phyloP scores from a whole-genome alignment of 345 rosid genomes.

The Moricandia moricandioides region DNA sequence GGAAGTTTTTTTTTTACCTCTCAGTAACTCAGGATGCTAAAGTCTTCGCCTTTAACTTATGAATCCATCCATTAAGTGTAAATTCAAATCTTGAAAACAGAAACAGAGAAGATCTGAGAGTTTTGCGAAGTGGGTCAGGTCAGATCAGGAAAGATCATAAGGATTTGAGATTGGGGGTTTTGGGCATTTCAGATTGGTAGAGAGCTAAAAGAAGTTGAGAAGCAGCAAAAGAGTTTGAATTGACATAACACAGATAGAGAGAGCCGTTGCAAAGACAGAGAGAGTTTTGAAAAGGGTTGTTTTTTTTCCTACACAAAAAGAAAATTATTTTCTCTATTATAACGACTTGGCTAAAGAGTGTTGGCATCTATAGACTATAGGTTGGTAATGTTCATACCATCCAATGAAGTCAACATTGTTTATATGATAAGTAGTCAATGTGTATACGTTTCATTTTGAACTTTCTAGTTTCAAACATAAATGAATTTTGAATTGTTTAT shows the following conservation, averaged over 20 bases:
- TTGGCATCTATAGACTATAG: background rate
- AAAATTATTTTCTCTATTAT: background rate
- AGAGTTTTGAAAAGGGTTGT: slow-evolving; percentile 32
- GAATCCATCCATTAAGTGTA: slow-evolving; percentile 7
- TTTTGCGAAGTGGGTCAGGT: slow-evolving; percentile 5
- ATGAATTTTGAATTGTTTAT: slow-evolving; percentile 20
- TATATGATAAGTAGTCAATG: background rate
- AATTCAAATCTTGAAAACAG: background rate
- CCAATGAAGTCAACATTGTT: background rate
- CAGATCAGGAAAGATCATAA: slow-evolving; percentile 7
- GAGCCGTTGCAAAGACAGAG: slow-evolving; percentile 34
- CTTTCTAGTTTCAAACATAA: slow-evolving; percentile 9
- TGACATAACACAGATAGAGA: slow-evolving; percentile 33
- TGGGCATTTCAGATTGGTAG: background rate
- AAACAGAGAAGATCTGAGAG: background rate
- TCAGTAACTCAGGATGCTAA: slow-evolving; percentile 2
- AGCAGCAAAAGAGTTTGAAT: slow-evolving; percentile 28
- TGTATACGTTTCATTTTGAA: background rate
- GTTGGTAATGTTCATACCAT: background rate
- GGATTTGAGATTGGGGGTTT: background rate
- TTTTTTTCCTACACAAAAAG: slow-evolving; percentile 5
- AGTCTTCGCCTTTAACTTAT: slow-evolving; percentile 15
- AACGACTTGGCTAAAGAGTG: slow-evolving; percentile 9
- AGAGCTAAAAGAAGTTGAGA: slow-evolving; percentile 23
- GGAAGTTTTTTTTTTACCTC: background rate